Evolutionary conservation across 352 stramenopile species (phyloP), one percentile per base, ranked within the genome.

Genomic region (Pythium brachiatum): DNA sequence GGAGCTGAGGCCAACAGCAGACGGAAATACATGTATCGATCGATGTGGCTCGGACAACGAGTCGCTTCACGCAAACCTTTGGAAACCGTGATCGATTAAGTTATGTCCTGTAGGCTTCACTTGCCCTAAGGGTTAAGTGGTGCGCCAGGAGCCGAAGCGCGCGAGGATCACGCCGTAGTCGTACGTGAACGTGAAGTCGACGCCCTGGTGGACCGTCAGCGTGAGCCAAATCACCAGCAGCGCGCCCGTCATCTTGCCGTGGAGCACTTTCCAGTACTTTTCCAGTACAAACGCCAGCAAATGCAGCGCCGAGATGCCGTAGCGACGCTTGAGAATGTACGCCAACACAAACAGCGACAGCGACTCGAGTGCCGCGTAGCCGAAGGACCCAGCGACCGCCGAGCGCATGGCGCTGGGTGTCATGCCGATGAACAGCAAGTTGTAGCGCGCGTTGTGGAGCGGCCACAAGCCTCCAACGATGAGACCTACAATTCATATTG

Each of bases 371-470:
- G 23, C 26, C 16, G 41, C 43, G 55, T 62, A 62, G 6, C 9
- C 32, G 29, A 48, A 31, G 1, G 34, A 61, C n/a, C 53, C 23
- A 1, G 2, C 25, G 16, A 68, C 32, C 1, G 53, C 23, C 8
- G 53, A 7, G 23, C 47, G 3, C 31, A 62, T 58, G 15, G 16
- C 26, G 23, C 34, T 23, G 16, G 15, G 46, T 5, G 57, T 53
- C 57, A 64, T 57, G 16, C 48, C 27, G 53, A 60, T 60, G 38
- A 58, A 58, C 12, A 58, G 52, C 12, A 70, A 44, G 46, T 70
- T 77, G 44, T 75, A 74, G 7, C 57, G 53, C 32, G 61, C 48
- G 16, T 64, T 78, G 20, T 70, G 71, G 3, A 79, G 54, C 25
- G 57, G 46, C 71, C 65, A 74, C 2, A 76, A 43, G 7, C 61